These are phyloP conservation scores for Chaetomiaceae sp. DNA, from an alignment of 2,329 filamentous ascomycete species.

Conservation along the genomic window DNA sequence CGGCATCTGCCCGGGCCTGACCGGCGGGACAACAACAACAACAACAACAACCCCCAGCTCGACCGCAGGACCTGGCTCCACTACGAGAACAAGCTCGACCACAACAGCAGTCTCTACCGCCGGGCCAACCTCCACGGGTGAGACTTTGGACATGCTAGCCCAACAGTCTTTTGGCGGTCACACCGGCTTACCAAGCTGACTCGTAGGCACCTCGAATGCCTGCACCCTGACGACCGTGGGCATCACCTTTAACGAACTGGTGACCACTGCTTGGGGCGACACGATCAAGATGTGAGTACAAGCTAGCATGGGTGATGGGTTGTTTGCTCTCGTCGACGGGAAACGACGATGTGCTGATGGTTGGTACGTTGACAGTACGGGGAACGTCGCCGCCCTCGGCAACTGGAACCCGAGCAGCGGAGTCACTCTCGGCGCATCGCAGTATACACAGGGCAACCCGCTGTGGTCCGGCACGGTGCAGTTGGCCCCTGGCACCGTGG, in stretches of 20 bases:
- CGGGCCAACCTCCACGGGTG: constrained; percentile 3
- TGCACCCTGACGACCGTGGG: constrained; percentile 20
- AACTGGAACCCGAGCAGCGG: constrained; percentile 44
- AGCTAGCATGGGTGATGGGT: too few species aligned
- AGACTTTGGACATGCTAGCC: background rate
- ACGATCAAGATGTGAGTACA: constrained; percentile 27
- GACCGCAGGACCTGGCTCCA: constrained; percentile 1
- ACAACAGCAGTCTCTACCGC: constrained; percentile 9
- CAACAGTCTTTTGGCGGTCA: too few species aligned
- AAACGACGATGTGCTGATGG: too few species aligned
- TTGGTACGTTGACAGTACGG: constrained; percentile 23
- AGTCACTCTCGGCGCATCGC: constrained; percentile 41
- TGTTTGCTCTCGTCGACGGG: too few species aligned
- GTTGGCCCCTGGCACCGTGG: constrained; percentile 40
- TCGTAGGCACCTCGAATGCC: constrained; percentile 6
- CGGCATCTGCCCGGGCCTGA: constrained; percentile 34
- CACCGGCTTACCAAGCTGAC: too few species aligned
- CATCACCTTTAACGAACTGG: constrained; percentile 28
- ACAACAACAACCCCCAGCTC: background rate
- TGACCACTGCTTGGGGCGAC: constrained; percentile 23
- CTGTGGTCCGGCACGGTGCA: constrained; percentile 46
- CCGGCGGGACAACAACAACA: constrained; percentile 1
- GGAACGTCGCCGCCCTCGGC: constrained; percentile 37
- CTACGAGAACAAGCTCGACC: background rate
- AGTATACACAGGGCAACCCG: constrained; percentile 45